These are phyloP conservation scores for Coriolopsis trogii DNA, from an alignment of 1,284 basidiomycete species.

Conservation along the genomic window DNA sequence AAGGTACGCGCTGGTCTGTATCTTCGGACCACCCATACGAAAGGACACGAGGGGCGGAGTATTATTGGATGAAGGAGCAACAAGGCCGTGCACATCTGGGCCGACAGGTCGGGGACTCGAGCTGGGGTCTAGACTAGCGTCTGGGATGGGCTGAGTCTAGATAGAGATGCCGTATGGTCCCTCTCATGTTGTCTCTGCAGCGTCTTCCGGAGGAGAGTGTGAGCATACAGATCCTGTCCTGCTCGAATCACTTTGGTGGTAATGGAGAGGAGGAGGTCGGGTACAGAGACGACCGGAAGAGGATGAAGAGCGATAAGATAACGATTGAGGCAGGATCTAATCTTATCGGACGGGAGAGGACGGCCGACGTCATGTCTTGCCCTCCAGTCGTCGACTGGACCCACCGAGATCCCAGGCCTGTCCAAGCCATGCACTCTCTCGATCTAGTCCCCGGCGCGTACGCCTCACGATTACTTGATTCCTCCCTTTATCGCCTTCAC, in stretches of 20 bases:
- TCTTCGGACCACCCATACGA: too few species aligned
- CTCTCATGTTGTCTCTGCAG: background rate
- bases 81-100: too few species aligned
- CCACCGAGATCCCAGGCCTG: conserved; percentile 11
- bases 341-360: conserved; percentile 7
- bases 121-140: background rate
- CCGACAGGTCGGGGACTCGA: too few species aligned
- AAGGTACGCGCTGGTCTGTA: too few species aligned
- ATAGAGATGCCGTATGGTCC: background rate
- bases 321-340: conserved; percentile 1
- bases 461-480: too few species aligned
- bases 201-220: background rate
- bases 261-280: background rate
- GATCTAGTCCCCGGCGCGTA: background rate
- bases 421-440: conserved; percentile 10
- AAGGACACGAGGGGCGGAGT: too few species aligned
- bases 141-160: background rate
- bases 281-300: background rate
- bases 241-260: background rate
- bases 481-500: conserved; percentile 5
- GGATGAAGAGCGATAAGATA: background rate
- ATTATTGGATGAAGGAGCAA: too few species aligned
- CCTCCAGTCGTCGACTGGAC: conserved; percentile 2
- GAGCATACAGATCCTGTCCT: background rate
- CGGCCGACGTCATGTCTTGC: conserved; percentile 1